Percentiles rank a stretch among this genome's conserved stretches.
Evolutionary conservation across 2,329 filamentous ascomycete genomes (phyloP).

Genomic region (Fusarium camptoceras): DNA sequence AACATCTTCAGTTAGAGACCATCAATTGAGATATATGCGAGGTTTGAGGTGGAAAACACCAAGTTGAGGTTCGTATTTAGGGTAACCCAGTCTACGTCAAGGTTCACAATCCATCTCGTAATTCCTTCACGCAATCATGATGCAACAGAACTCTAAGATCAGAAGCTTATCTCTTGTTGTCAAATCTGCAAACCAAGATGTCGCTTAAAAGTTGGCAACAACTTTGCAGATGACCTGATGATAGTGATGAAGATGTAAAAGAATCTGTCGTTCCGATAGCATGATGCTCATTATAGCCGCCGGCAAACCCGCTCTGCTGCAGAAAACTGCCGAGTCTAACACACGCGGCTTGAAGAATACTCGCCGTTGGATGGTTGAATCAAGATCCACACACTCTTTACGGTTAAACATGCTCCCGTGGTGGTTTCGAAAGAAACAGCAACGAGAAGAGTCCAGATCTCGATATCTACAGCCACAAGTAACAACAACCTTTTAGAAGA

Average conservation of each 20-base stretch:
- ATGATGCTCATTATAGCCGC: conserved; percentile 23
- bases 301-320: not conserved
- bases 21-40: not conserved
- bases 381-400: not conserved
- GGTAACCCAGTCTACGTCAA: not conserved
- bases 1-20: not conserved
- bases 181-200: not conserved
- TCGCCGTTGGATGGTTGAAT: not conserved
- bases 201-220: not conserved
- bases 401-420: conserved; percentile 9
- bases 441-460: not conserved
- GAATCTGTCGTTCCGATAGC: not conserved
- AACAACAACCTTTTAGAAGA: not conserved
- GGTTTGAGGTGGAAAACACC: not conserved
- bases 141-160: not conserved
- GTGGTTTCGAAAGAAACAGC: not conserved
- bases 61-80: not conserved
- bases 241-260: not conserved
- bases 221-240: conserved; percentile 32
- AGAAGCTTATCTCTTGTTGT: not conserved
- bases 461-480: not conserved
- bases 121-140: not conserved
- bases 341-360: not conserved
- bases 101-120: not conserved
- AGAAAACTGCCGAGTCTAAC: conserved; percentile 5